These are phyloP conservation scores for Postia placenta DNA, from an alignment of 768 basidiomycete genomes.

Conservation along the genomic window DNA sequence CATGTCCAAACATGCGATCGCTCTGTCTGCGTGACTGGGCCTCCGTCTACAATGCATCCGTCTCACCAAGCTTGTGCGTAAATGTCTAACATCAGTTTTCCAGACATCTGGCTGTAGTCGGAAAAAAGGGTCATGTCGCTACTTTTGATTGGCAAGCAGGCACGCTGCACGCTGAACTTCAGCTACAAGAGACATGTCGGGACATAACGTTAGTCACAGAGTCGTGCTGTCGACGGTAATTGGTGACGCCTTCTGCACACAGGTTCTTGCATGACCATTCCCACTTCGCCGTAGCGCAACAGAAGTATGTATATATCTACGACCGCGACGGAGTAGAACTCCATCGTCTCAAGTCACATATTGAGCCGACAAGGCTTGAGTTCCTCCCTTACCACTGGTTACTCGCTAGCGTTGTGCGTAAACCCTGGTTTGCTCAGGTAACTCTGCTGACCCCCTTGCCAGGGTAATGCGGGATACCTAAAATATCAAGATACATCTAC, in stretches of 20 bases:
- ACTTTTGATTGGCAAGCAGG: constrained; percentile 94
- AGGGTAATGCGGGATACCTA: constrained; percentile 86
- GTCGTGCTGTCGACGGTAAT: neutral
- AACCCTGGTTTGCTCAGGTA: constrained; percentile 10
- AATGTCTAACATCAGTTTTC: no score
- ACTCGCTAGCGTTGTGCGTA: constrained; percentile 70
- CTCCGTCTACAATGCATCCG: no score
- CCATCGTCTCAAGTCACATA: constrained; percentile 75
- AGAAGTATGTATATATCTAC: constrained; percentile 94
- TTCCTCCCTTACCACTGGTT: constrained; percentile 97
- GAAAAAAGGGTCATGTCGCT: constrained; percentile 78
- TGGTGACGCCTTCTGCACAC: neutral
- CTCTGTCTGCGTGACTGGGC: no score
- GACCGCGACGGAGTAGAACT: constrained; percentile 92
- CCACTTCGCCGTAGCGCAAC: constrained; percentile 92
- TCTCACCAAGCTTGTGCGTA: no score
- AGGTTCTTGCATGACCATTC: constrained; percentile 92
- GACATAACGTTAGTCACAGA: constrained; percentile 73
- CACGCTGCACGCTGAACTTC: constrained; percentile 78
- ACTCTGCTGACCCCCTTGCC: constrained; percentile 1
- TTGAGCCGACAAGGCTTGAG: constrained; percentile 86
- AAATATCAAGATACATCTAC: constrained; percentile 98
- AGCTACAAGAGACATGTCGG: constrained; percentile 83
- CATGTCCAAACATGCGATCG: no score
- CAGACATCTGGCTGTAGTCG: constrained; percentile 84